Evolutionary conservation across 148 eudicot species (phyloP), one percentile per base, ranked within the genome.

Genomic region (Bassia scoparia): DNA sequence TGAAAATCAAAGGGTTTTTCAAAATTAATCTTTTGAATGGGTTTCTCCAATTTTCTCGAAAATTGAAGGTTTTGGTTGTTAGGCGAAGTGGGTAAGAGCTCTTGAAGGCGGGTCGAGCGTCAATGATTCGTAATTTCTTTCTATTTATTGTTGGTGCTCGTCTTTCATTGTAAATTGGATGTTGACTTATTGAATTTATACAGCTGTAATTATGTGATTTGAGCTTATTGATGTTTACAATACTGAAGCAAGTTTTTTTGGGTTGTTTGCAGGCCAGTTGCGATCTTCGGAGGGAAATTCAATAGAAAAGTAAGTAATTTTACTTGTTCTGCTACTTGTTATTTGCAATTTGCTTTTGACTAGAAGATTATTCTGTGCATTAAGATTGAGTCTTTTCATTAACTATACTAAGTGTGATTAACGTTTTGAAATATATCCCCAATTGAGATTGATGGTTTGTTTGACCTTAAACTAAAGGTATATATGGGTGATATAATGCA

Each of bases 201-300:
- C 5, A 31, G 38, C 12, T 63, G 38, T 30, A 61, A 61, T 46
- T n/a, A n/a, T 35, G 7, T 69, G 34, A 46, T 61, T 48, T 64
- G 34, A 9, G 61, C 17, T 61, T 49, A 31, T 33, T 56, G 31
- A 7, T n/a, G 5, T 44, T 69, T 61, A 0, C 29, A 1, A 50
- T 9, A 46, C 59, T n/a, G n/a, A 26, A 54, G 27, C 34, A 21
- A 63, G 48, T 43, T 11, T 65, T 26, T 13, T 61, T 62, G 59
- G 70, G 50, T 77, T 54, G 59, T 67, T 67, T 77, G 73, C 75
- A 94, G 98, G 91, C 91, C 93, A 53, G 98, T 94, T 31, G 90
- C 89, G 96, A 94, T 88, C 88, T 91, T 86, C 97, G 89, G 81
- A 91, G 87, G 64, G 96, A 93, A 34, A 94, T 94, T 84, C 82